Conservation (phyloP, 345 rosid species). For the Eucalyptus curtisii region DNA sequence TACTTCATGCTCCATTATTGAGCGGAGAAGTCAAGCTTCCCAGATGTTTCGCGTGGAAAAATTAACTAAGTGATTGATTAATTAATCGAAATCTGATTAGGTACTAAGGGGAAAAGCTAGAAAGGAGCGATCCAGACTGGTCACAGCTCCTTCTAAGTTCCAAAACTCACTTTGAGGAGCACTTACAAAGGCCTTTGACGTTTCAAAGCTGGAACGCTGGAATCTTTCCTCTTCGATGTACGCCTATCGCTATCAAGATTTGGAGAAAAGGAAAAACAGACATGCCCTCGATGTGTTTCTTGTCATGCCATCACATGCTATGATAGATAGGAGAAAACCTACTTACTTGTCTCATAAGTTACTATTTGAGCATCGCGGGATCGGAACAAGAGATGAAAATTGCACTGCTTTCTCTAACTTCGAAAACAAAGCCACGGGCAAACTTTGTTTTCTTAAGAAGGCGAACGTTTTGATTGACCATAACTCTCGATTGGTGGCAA, state of each 20-base stretch:
- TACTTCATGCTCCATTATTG: background rate
- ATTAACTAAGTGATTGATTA: background rate
- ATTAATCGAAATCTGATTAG: background rate
- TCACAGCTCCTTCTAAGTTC: background rate
- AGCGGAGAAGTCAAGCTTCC: background rate
- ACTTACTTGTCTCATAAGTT: background rate
- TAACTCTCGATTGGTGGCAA: background rate
- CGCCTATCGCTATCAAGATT: background rate
- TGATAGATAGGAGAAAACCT: background rate
- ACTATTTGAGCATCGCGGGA: accelerated
- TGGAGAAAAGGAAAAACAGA: background rate
- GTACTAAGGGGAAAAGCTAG: background rate
- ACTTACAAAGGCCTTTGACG: background rate
- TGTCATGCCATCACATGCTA: background rate
- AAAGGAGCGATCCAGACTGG: background rate
- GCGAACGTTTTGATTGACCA: background rate
- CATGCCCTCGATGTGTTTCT: background rate
- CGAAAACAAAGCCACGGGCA: background rate
- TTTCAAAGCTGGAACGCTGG: background rate
- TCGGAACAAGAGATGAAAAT: background rate
- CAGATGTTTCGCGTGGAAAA: background rate
- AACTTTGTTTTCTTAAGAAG: background rate
- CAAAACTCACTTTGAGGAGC: background rate
- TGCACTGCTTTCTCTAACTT: accelerated
- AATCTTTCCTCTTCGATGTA: background rate